Percentiles rank a stretch among this genome's conserved stretches.
These are phyloP conservation scores for Clarireedia hainanense DNA, from an alignment of 2,329 filamentous ascomycete genomes.

Conservation along the genomic window DNA sequence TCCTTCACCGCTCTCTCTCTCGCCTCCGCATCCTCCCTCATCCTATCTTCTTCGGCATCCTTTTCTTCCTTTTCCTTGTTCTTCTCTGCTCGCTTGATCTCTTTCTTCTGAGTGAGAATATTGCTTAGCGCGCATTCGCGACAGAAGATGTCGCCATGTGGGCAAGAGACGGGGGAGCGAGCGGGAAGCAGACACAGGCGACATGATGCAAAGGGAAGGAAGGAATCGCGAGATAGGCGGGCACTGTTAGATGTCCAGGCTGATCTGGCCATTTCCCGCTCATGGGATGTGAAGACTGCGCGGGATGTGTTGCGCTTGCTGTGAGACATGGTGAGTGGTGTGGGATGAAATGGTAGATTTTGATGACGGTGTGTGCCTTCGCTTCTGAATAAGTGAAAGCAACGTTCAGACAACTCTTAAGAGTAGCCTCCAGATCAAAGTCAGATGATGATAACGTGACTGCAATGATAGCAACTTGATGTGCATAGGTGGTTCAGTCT, in stretches of 20 bases:
- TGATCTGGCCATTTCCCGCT: slow-evolving; percentile 72
- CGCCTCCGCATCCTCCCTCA: slow-evolving; percentile 60
- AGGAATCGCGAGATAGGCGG: slow-evolving; percentile 83
- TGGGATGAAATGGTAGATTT: fast-evolving
- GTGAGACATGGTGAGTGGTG: slow-evolving; percentile 34
- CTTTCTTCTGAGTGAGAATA: slow-evolving; percentile 83
- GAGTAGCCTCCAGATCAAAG: no score
- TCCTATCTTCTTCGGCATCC: slow-evolving; percentile 53
- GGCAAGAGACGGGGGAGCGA: slow-evolving; percentile 74
- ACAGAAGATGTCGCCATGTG: slow-evolving; percentile 85
- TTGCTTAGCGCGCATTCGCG: slow-evolving; percentile 88
- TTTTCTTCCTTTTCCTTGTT: slow-evolving; percentile 52
- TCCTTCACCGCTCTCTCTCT: slow-evolving; percentile 63
- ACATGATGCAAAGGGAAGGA: slow-evolving; percentile 85
- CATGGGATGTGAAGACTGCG: slow-evolving; percentile 88
- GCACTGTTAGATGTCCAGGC: slow-evolving; percentile 77
- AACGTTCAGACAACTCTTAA: no score
- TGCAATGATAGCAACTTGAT: no score
- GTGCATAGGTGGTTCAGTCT: no score
- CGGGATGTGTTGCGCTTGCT: slow-evolving; percentile 86
- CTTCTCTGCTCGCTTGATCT: slow-evolving; percentile 75
- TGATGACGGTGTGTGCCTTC: no score
- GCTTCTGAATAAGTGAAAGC: no score
- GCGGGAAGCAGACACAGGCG: slow-evolving; percentile 78
- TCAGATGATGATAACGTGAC: no score